Evolutionary conservation across 768 basidiomycete genomes (phyloP).

Genomic region (Symmetrospora coprosmae): DNA sequence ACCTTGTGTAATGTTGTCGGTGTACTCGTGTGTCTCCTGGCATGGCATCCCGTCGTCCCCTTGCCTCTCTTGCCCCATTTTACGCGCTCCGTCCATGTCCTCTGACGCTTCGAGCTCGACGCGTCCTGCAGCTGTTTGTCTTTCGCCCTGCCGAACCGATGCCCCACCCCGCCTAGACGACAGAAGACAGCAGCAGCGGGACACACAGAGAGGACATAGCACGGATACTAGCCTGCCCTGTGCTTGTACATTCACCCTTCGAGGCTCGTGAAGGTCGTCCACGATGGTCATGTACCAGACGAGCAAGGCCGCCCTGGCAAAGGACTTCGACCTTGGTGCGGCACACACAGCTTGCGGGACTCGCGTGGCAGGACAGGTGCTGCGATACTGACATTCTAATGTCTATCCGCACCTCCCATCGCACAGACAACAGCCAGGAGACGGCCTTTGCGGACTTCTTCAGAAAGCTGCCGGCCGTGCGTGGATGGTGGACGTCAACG

Average conservation of each 20-base stretch:
- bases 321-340: conserved; percentile 10
- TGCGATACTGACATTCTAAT: background rate
- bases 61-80: too few relatives aligned
- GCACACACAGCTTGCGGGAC: background rate
- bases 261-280: background rate
- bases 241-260: background rate
- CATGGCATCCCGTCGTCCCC: too few relatives aligned
- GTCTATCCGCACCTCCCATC: background rate
- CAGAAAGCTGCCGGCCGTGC: conserved; percentile 37
- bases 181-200: background rate
- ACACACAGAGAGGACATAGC: background rate
- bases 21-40: too few relatives aligned
- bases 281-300: conserved; percentile 18
- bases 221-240: background rate
- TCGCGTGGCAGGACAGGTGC: background rate
- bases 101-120: background rate
- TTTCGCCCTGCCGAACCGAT: background rate
- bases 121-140: background rate
- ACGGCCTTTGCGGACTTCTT: conserved; percentile 56
- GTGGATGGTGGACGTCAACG: background rate
- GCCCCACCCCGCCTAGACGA: background rate
- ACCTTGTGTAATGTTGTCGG: too few relatives aligned
- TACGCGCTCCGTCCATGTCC: too few relatives aligned
- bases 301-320: background rate
- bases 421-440: conserved; percentile 51